A percentile compares a stretch with the other conserved stretches of the same genome.
Conservation (phyloP, 2,329 filamentous ascomycete species). For the Neonectria hederae region DNA sequence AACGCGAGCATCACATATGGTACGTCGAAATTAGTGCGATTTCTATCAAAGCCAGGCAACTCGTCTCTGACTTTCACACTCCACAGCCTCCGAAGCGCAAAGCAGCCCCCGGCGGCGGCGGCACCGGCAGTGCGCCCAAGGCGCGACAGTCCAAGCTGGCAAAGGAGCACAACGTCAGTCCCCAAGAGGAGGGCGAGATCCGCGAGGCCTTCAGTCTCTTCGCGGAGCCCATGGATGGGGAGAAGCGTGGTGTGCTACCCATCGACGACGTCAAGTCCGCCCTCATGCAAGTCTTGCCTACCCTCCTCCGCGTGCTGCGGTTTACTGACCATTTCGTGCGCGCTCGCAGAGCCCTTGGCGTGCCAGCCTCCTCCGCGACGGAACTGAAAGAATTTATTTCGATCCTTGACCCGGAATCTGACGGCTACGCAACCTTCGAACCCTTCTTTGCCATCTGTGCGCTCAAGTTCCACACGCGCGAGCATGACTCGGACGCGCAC, state of each 20-base stretch:
- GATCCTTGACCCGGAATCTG: constrained; percentile 82
- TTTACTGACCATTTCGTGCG: background rate
- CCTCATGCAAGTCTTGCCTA: constrained; percentile 69
- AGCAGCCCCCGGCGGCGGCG: constrained; percentile 43
- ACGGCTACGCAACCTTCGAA: constrained; percentile 80
- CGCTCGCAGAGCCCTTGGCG: constrained; percentile 76
- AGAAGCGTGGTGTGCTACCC: constrained; percentile 76
- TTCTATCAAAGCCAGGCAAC: background rate
- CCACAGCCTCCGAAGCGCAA: constrained; percentile 65
- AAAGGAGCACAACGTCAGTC: constrained; percentile 87
- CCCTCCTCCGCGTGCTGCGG: background rate
- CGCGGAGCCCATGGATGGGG: constrained; percentile 72
- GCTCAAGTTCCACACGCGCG: constrained; percentile 77
- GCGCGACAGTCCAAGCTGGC: constrained; percentile 84
- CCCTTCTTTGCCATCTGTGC: constrained; percentile 90
- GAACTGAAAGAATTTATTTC: constrained; percentile 82
- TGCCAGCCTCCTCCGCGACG: constrained; percentile 68
- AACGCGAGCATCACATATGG: background rate
- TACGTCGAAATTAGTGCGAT: background rate
- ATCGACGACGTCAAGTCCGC: constrained; percentile 75
- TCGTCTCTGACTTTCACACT: background rate
- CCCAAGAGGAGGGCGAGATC: constrained; percentile 88
- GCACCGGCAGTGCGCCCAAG: constrained; percentile 45
- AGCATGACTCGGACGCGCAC: constrained; percentile 63
- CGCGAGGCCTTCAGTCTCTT: constrained; percentile 90